A percentile compares a stretch with the other conserved stretches of the same genome.
Conservation (phyloP, 2,329 filamentous ascomycete species). For the Trichoderma atrobrunneum region DNA sequence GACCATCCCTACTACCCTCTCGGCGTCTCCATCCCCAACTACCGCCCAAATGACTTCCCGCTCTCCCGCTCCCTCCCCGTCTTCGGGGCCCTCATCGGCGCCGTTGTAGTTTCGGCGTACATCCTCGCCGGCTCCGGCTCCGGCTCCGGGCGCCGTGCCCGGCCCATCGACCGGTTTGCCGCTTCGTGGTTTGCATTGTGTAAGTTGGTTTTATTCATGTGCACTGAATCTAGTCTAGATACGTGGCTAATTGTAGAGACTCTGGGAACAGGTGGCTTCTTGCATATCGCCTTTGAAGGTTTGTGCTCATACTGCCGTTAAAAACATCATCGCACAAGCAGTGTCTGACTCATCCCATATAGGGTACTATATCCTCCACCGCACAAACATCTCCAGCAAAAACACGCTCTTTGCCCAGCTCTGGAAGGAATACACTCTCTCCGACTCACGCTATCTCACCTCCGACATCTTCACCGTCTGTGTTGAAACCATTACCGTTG, state of each 20-base stretch:
- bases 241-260: neutral
- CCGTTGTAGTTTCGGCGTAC: constrained; percentile 35
- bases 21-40: constrained; percentile 42
- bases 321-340: neutral
- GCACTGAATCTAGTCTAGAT: no score
- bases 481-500: constrained; percentile 78
- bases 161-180: constrained; percentile 39
- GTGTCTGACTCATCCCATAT: neutral
- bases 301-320: constrained; percentile 16
- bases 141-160: constrained; percentile 24
- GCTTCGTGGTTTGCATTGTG: constrained; percentile 56
- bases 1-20: constrained; percentile 51
- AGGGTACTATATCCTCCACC: constrained; percentile 76
- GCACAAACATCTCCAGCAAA: constrained; percentile 60
- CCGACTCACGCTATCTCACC: constrained; percentile 82
- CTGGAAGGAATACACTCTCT: constrained; percentile 90
- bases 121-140: constrained; percentile 23
- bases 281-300: constrained; percentile 84
- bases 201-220: constrained; percentile 32
- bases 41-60: constrained; percentile 43
- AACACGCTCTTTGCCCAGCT: constrained; percentile 78
- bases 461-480: constrained; percentile 82
- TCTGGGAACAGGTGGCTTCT: constrained; percentile 52
- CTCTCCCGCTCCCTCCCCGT: constrained; percentile 38
- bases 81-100: constrained; percentile 36